phyloP scores from a whole-genome alignment of 768 basidiomycete genomes.

The Mycena latifolia region DNA sequence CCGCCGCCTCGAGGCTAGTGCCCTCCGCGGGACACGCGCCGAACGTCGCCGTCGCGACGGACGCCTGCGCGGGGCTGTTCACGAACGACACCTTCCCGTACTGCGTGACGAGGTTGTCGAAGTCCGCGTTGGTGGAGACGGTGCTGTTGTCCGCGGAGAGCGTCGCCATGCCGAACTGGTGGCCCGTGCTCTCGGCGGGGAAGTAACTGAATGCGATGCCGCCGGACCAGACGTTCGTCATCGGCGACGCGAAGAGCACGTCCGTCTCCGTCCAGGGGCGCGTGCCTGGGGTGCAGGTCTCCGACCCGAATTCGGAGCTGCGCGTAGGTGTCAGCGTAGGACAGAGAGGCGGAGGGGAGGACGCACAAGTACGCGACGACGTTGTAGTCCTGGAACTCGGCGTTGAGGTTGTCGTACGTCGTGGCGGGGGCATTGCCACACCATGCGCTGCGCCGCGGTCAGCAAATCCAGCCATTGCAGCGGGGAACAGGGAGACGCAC shows the following conservation, averaged over 20 bases:
- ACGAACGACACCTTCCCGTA: constrained; percentile 69
- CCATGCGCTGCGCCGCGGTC: constrained; percentile 71
- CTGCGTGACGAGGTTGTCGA: constrained; percentile 70
- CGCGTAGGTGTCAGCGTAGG: neutral
- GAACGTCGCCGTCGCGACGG: constrained; percentile 61
- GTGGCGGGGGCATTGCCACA: constrained; percentile 75
- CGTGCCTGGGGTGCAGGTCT: constrained; percentile 49
- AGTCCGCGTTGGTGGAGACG: constrained; percentile 79
- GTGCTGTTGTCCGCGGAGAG: constrained; percentile 74
- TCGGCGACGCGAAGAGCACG: constrained; percentile 77
- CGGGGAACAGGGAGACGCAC: constrained; percentile 54
- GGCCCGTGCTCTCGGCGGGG: constrained; percentile 78
- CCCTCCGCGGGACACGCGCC: constrained; percentile 75
- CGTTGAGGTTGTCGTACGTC: constrained; percentile 68
- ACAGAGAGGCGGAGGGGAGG: neutral
- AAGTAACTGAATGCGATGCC: constrained; percentile 93
- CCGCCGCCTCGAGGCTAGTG: constrained; percentile 72
- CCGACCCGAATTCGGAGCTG: constrained; percentile 35
- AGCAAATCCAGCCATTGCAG: constrained; percentile 9
- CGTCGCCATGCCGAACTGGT: constrained; percentile 89
- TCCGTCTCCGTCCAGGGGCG: constrained; percentile 86
- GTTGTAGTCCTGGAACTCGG: constrained; percentile 72
- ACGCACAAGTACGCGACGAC: constrained; percentile 94
- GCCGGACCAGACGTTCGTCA: constrained; percentile 88
- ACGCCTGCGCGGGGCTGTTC: constrained; percentile 65